These are phyloP conservation scores for Pythium monospermum DNA, from an alignment of 352 stramenopile genomes.

Conservation along the genomic window DNA sequence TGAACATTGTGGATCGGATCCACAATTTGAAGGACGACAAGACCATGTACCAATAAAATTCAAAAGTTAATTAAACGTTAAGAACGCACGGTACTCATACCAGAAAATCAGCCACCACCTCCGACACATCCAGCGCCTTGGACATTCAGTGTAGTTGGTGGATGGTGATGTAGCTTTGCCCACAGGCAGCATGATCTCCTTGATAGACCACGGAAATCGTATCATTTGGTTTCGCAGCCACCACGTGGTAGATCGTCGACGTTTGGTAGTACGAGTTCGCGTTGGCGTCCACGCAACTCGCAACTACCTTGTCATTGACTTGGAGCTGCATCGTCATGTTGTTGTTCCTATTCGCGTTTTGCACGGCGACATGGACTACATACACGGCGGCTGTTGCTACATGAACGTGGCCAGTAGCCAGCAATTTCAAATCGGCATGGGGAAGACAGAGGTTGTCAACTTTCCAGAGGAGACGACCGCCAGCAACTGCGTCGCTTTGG, in stretches of 20 bases:
- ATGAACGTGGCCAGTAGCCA: not conserved
- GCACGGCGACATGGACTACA: not conserved
- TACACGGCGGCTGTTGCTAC: not conserved
- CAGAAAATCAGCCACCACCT: not conserved
- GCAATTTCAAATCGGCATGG: not conserved
- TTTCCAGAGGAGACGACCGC: not conserved
- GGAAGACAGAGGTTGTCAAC: not conserved
- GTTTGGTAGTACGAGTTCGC: not conserved
- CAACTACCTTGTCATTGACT: not conserved
- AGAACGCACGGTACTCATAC: slow-evolving; percentile 8
- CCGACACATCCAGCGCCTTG: not conserved
- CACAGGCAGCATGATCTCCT: not conserved
- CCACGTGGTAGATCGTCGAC: not conserved
- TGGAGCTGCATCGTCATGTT: not conserved
- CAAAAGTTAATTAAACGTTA: not conserved
- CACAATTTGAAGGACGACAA: too few species aligned
- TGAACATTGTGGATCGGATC: too few species aligned
- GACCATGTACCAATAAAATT: too few species aligned
- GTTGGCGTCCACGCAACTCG: not conserved
- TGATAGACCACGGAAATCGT: not conserved
- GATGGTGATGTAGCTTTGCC: not conserved
- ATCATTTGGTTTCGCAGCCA: not conserved
- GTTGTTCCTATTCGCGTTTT: not conserved
- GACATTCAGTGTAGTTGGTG: not conserved
- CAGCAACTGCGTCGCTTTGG: not conserved